Conservation (phyloP, 176 grass and related monocot species). For the Melocanna baccifera region DNA sequence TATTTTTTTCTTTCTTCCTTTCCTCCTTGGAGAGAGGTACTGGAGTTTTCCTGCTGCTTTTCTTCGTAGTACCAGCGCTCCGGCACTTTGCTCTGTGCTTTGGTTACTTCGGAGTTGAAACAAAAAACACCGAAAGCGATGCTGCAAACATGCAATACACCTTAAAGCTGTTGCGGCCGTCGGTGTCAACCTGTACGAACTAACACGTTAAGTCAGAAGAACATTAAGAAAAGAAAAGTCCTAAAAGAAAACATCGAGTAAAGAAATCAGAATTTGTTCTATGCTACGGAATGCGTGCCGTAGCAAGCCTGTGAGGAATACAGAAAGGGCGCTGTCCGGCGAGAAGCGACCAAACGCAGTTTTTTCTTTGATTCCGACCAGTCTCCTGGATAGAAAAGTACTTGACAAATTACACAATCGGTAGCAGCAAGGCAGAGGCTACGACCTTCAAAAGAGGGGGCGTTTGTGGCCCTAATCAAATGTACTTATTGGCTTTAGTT, state of each 20-base stretch:
- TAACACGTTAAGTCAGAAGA: background rate
- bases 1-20: background rate
- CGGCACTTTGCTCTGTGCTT: background rate
- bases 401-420: background rate
- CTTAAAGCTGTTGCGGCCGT: constrained; percentile 27
- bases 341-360: background rate
- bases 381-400: background rate
- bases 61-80: background rate
- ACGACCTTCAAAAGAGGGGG: background rate
- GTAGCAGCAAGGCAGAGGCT: background rate
- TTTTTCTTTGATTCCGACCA: background rate
- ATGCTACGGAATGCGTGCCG: background rate
- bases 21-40: background rate
- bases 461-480: too few relatives aligned
- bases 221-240: background rate
- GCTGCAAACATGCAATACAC: background rate
- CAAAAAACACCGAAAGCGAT: background rate
- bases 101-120: background rate
- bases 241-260: background rate
- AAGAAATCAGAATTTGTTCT: background rate
- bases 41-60: background rate
- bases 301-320: background rate
- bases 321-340: background rate
- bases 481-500: too few relatives aligned
- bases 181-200: background rate